These are phyloP conservation scores for Cladophialophora immunda DNA, from an alignment of 2,329 filamentous ascomycete genomes.

Conservation along the genomic window DNA sequence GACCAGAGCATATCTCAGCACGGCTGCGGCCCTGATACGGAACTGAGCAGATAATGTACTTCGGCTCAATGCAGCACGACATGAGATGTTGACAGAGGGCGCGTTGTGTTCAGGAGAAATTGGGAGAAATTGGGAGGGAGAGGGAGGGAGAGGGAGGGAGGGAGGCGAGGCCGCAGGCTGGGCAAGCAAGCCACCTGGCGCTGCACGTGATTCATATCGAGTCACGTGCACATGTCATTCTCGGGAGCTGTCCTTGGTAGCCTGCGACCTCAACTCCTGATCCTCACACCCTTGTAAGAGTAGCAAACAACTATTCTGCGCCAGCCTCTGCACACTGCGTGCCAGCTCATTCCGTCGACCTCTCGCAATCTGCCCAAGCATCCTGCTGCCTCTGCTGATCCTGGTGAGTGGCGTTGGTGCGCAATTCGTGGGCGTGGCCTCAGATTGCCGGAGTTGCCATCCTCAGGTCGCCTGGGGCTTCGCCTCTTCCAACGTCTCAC, in stretches of 20 bases:
- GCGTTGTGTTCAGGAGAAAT: constrained; percentile 25
- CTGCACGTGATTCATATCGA: neutral
- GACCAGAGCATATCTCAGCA: constrained; percentile 16
- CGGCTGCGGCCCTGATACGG: constrained; percentile 1
- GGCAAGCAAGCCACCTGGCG: neutral
- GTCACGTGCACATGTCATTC: neutral
- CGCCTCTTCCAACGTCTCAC: constrained; percentile 22
- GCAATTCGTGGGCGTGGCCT: neutral
- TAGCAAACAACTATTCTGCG: constrained; percentile 2
- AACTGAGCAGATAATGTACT: neutral
- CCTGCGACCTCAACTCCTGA: neutral
- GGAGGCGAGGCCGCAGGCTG: neutral
- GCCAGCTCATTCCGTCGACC: neutral
- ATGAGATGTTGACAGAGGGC: constrained; percentile 2
- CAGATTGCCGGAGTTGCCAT: neutral
- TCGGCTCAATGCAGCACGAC: constrained; percentile 23
- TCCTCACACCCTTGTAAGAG: neutral
- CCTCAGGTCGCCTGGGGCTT: constrained; percentile 6
- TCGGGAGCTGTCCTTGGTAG: neutral
- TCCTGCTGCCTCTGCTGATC: neutral
- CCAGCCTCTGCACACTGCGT: neutral
- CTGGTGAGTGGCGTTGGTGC: neutral
- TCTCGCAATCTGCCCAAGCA: neutral
- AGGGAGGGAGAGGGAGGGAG: neutral
- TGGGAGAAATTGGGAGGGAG: neutral